Conservation (phyloP, 441 rosid species). For the Pelargonium fulgidum region DNA sequence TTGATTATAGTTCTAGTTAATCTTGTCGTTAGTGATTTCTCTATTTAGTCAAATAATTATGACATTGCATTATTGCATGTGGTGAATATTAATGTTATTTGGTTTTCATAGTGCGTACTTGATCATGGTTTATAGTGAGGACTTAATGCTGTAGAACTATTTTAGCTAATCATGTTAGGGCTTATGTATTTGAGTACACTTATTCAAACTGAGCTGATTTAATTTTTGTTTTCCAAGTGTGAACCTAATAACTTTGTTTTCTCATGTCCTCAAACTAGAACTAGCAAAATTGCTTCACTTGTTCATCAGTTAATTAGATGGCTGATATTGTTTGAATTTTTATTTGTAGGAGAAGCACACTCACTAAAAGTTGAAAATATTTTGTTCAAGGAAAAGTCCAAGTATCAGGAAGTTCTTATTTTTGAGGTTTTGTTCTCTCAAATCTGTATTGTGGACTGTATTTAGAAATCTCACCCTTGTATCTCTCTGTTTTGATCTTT, state of each 20-base stretch:
- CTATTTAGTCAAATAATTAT: no score
- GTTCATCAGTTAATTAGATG: background rate
- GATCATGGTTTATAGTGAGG: no score
- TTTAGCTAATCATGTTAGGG: background rate
- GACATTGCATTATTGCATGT: no score
- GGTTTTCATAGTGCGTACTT: no score
- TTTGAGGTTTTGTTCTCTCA: conserved; percentile 57
- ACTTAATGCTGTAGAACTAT: background rate
- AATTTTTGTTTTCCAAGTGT: no score
- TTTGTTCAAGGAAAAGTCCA: conserved; percentile 63
- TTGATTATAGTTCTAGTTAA: no score
- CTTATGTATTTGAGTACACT: background rate
- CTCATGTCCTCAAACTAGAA: background rate
- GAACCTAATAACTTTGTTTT: no score
- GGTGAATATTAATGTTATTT: no score
- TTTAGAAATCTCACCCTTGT: background rate
- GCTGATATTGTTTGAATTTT: conserved; percentile 17
- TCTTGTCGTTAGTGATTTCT: no score
- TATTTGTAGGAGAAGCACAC: conserved; percentile 81
- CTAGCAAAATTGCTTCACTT: background rate
- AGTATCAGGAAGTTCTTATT: conserved; percentile 83
- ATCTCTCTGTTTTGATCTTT: background rate
- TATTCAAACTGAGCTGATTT: background rate
- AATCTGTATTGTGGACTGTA: conserved; percentile 11
- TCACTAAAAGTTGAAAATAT: conserved; percentile 71